Percentiles rank a stretch among this genome's conserved stretches.
phyloP scores from a whole-genome alignment of 306 rosid genomes.

The Sesbania bispinosa region DNA sequence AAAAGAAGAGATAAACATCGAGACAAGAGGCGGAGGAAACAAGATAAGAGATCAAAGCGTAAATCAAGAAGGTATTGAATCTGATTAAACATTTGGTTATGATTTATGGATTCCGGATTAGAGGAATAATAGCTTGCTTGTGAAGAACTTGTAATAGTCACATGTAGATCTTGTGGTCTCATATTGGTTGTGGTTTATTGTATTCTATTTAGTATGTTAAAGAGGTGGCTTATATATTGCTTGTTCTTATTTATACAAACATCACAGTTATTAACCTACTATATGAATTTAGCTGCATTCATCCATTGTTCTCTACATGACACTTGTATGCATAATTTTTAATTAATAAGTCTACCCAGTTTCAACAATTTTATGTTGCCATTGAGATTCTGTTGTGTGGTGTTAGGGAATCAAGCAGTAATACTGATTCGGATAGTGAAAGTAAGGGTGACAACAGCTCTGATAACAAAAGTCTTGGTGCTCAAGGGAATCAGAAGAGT shows the following conservation, averaged over 20 bases:
- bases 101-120: background rate
- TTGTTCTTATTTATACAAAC: no score
- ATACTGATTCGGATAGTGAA: slow-evolving; percentile 50
- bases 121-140: no score
- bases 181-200: no score
- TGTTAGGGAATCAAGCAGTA: slow-evolving; percentile 44
- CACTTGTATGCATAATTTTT: background rate
- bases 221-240: no score
- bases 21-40: slow-evolving; percentile 58
- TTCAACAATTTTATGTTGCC: background rate
- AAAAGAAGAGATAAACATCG: slow-evolving; percentile 67
- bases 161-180: background rate
- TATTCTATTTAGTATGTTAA: no score
- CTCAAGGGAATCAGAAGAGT: slow-evolving; percentile 35
- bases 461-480: slow-evolving; percentile 35
- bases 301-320: background rate
- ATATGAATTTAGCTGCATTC: background rate
- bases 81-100: background rate
- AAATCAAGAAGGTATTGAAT: slow-evolving; percentile 65
- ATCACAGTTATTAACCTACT: no score
- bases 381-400: background rate
- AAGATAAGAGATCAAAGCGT: slow-evolving; percentile 64
- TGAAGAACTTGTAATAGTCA: background rate
- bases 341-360: background rate
- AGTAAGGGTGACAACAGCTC: slow-evolving; percentile 33